Conservation (phyloP, 768 basidiomycete genomes). For the Leccinum obscurum region DNA sequence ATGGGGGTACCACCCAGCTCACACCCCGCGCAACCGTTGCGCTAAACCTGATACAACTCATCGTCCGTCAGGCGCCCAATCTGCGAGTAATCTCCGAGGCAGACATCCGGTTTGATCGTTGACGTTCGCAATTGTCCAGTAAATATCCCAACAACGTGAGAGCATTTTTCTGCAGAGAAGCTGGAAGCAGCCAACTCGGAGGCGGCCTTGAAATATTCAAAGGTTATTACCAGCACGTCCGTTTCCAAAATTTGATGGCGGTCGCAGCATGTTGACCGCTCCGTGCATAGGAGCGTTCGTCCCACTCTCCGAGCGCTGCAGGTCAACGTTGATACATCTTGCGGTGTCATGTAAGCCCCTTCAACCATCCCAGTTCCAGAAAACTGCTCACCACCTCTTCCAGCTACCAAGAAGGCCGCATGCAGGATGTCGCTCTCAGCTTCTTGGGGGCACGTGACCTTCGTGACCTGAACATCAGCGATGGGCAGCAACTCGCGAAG, state of each 20-base stretch:
- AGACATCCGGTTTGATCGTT: background rate
- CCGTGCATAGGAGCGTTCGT: constrained; percentile 43
- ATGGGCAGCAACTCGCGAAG: constrained; percentile 28
- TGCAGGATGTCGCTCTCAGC: constrained; percentile 34
- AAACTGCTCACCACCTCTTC: background rate
- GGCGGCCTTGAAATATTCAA: constrained; percentile 45
- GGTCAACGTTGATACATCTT: constrained; percentile 48
- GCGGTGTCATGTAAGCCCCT: constrained; percentile 42
- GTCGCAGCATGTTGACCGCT: background rate
- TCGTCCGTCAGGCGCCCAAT: constrained; percentile 49
- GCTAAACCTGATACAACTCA: constrained; percentile 47
- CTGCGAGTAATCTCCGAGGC: constrained; percentile 34
- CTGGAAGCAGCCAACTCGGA: constrained; percentile 27
- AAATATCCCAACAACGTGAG: constrained; percentile 45
- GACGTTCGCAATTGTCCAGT: constrained; percentile 25
- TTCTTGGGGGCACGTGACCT: constrained; percentile 27
- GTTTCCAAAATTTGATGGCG: background rate
- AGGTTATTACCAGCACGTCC: constrained; percentile 52
- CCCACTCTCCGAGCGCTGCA: constrained; percentile 41
- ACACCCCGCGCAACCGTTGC: constrained; percentile 37
- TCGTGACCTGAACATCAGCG: constrained; percentile 31
- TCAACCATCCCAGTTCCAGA: background rate
- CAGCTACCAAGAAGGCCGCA: constrained; percentile 29
- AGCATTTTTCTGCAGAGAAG: constrained; percentile 43
- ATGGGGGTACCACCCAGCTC: constrained; percentile 25